Base-by-base conservation (phyloP, 768 basidiomycete genomes). In the Collybia sp. region DNA sequence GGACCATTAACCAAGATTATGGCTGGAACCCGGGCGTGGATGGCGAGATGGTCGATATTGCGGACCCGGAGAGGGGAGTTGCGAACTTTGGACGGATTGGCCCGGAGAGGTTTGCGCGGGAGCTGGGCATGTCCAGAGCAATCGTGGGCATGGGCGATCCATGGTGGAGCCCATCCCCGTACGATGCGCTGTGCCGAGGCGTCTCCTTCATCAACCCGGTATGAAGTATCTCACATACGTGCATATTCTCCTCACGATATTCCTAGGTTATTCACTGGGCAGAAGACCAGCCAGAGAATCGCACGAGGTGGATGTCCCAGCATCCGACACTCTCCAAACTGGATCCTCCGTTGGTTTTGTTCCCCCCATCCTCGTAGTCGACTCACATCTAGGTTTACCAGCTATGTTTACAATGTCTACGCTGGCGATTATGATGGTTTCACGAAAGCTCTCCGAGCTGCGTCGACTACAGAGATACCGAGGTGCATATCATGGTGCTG, bases 171-270 rank as follows among this genome's bases (percentile, higher is more conserved):
- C 62, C 62, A 11, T 57, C 56, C 2, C 66, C 66, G 0, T 66
- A 64, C 35, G 60, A 66, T 34, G 61, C 63, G n/a, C 49, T 69
- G 5, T 70, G 68, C 45, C 51, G 61, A 16, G 68, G 65, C 2
- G 63, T 70, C 3, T 65, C 67, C 9, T 68, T 68, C 47, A 53
- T 70, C n/a, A 67, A 70, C 47, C 68, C 67, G 1, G 59, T 68
- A 25, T 25, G 25, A 8, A n/a, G 25, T 25, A 8, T 8, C 3
- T 25, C 8, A 8, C 4, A 25, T 25, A 8, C 17, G 18, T 42
- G 40, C 12, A 41, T 16, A 15, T 30, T 42, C 5, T 12, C 13
- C 11, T 19, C 36, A 1, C 18, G 19, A 2, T 19, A 46, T 47
- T 10, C 30, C 16, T 42, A 60, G 54, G 53, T 60, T 34, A 42